These are phyloP conservation scores for Urochloa ruziziensis DNA, from an alignment of 176 grass and related monocot genomes.

Conservation along the genomic window DNA sequence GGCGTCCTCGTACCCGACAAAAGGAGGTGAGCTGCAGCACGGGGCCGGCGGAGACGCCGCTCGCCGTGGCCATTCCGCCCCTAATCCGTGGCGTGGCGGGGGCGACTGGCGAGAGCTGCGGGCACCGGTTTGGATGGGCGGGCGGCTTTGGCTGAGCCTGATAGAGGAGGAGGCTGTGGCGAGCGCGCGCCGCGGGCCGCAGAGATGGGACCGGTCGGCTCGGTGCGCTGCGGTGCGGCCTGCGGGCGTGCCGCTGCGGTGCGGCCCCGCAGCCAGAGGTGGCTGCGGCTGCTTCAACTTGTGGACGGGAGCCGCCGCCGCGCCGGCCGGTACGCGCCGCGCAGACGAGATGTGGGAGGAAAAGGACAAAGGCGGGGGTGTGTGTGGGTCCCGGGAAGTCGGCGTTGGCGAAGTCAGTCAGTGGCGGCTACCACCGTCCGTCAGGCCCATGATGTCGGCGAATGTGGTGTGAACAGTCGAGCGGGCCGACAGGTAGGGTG, in stretches of 20 bases:
- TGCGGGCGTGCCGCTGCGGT: neutral
- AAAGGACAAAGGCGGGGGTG: neutral
- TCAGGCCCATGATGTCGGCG: neutral
- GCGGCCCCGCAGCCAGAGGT: neutral
- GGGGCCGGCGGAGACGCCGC: constrained; percentile 8
- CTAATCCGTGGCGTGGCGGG: neutral
- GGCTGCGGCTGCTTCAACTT: neutral
- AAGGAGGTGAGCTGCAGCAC: constrained; percentile 17
- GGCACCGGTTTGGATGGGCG: neutral
- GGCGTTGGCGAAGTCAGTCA: neutral
- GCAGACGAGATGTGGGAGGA: neutral
- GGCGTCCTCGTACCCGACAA: constrained; percentile 4
- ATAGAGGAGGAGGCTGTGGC: neutral
- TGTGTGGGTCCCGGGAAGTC: neutral
- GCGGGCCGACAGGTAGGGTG: no score
- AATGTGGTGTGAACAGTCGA: no score
- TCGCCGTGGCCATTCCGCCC: constrained; percentile 37
- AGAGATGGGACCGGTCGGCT: neutral
- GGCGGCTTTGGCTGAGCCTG: neutral
- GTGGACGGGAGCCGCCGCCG: constrained; percentile 6
- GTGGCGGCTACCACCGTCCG: neutral
- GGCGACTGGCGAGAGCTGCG: constrained; percentile 8
- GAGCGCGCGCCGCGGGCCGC: neutral
- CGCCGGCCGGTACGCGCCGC: neutral
- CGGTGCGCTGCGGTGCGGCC: neutral